Base-by-base conservation (phyloP, 768 basidiomycete genomes). In the Phylloporus arenicola region DNA sequence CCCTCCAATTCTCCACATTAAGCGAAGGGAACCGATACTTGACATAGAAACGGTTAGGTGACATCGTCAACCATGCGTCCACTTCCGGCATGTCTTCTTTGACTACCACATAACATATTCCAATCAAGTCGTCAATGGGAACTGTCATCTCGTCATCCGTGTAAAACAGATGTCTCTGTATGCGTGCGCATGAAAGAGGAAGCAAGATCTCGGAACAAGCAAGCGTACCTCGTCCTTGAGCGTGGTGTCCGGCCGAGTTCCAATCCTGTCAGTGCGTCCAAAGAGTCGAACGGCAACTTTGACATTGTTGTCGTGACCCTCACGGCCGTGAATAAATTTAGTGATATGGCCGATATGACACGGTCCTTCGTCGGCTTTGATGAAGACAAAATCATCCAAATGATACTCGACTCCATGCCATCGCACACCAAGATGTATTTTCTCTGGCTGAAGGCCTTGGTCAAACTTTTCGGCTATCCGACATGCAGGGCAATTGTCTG, bases 111-210 rank as follows among this genome's bases (percentile, higher is more conserved):
- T 68, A 74, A 51, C 81, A 78, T 0, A 75, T 66, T 3, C 68
- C 69, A 20, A 85, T 64, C 12, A 88, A 61, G 10, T 73, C 62
- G 48, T 30, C 73, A 61, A 29, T 60, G 33, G 16, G 77, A 54
- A 9, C 61, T 51, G 2, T 61, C 58, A 43, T 62, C n/a, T 57
- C 47, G 40, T 80, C 74, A 4, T 81, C 64, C 1, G 84, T 87
- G 17, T 80, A 59, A 55, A 79, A 86, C 1, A 87, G 58, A 50
- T 90, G 80, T 19, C 78, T 74, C 85, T 88, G 38, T 3, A 48
- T 14, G 17, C 50, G 47, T 20, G 24, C 24, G 25, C 9, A 22
- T 56, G 39, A 54, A 42, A 5, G 4, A 45, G 6, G 3, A 25
- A 30, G 11, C 17, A 20, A 31, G 14, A 2, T 3, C 11, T 1